Evolutionary conservation across 441 rosid genomes (phyloP).

Genomic region (Pelargonium citronellum): DNA sequence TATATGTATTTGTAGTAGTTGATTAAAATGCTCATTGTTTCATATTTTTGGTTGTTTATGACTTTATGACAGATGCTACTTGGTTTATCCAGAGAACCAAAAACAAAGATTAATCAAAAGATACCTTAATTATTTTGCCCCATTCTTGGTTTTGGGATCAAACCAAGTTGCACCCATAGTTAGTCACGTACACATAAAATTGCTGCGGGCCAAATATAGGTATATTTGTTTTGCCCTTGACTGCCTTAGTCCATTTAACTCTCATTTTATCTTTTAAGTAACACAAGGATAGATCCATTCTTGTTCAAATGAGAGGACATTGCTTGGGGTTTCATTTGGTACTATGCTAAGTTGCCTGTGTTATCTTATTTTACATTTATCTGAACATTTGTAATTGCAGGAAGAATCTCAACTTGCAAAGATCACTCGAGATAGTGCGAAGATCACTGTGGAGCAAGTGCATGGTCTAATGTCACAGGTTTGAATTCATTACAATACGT

Average conservation of each 20-base stretch:
- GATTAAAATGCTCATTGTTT: too few species aligned
- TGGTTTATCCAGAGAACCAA: background rate
- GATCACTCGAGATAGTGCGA: conserved; percentile 91
- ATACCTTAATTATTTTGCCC: background rate
- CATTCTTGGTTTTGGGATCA: background rate
- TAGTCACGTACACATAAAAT: background rate
- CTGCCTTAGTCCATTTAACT: background rate
- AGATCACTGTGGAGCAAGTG: conserved; percentile 93
- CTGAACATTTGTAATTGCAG: conserved; percentile 36
- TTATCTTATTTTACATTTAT: background rate
- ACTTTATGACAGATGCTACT: background rate
- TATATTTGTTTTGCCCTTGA: background rate
- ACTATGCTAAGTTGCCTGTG: background rate
- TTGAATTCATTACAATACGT: conserved; percentile 14
- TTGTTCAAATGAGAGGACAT: background rate
- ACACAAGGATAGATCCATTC: background rate
- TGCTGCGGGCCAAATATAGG: background rate
- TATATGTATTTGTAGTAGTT: background rate
- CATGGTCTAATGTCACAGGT: conserved; percentile 99
- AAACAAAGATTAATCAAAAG: background rate
- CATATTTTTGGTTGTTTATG: background rate
- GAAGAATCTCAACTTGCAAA: conserved; percentile 90
- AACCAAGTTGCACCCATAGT: background rate
- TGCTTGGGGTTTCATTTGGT: background rate
- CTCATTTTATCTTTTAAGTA: too few species aligned